Base-by-base conservation (phyloP, 257 asterid species). In the Lithospermum erythrorhizon region DNA sequence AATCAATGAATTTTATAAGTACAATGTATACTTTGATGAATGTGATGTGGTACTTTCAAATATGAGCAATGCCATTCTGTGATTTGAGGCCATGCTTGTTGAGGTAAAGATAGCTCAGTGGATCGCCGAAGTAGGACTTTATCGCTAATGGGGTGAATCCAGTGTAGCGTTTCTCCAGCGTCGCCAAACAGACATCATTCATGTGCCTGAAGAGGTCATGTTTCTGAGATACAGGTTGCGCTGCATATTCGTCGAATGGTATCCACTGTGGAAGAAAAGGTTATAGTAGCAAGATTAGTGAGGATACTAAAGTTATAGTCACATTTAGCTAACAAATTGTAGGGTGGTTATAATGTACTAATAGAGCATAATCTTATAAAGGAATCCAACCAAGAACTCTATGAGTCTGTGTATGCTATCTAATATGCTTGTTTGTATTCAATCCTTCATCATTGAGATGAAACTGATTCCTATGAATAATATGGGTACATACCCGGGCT, bases 231-330 rank as follows among this genome's bases (percentile, higher is more conserved):
- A 72, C 66, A 21, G 81, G 76, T 57, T 81, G 84, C 21, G 79
- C 77, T 49, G 84, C 83, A 37, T 83, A 86, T 23, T 83, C 94
- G 37, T 70, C 79, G 23, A 81, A 75, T 32, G 95, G 86, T 89
- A 83, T 86, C 95, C 93, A 86, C 95, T 86, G 64, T 47, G 20
- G 23, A 2, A 58, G 56, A 57, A 19, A 51, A 35, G 21, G 47
- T n/a, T n/a, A n/a, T n/a, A n/a, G n/a, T 29, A 10, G 47, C 58
- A 23, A 22, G 1, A 29, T 25, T 9, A 48, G 27, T 56, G 18
- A 17, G 25, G 29, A 21, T 21, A 21, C 21, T 21, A 55, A 24
- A 19, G 22, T 20, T 24, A 21, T n/a, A n/a, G n/a, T n/a, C n/a
- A n/a, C n/a, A n/a, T n/a, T n/a, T n/a, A n/a, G n/a, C n/a, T n/a